Base-by-base conservation (phyloP, 352 stramenopile species). In the Pythium volutum region DNA sequence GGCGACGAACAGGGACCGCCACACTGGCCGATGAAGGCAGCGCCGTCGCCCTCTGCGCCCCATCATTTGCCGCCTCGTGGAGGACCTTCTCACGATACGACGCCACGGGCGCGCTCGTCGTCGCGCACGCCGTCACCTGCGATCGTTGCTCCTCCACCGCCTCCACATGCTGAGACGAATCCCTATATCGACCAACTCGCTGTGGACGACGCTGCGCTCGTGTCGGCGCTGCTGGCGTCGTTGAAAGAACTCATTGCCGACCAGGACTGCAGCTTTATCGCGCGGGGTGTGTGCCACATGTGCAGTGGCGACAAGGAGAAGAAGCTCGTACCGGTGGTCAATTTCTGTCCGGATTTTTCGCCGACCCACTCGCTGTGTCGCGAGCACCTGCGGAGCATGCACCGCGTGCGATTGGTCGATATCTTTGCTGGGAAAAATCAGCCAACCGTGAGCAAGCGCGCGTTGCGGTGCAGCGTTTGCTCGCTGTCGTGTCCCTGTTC, bases 361-460 rank as follows among this genome's bases (percentile, higher is more conserved):
- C 77, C 78, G 25, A 71, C 66, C 36, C 82, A 92, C 60, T 89
- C 82, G 59, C 66, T 92, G 23, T 92, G 82, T 66, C 76, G 78
- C 22, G 80, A 89, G 50, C 82, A 92, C 57, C 55, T 92, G 41
- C 80, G 82, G 41, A 90, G 77, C 57, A 73, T 86, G 51, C 81
- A 90, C 38, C 70, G 77, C 53, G 79, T 92, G 63, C 76, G 80
- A 36, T 77, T 87, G 59, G 80, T 88, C 51, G 78, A 88, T 57
- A 72, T 91, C 50, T 91, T 92, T 61, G 77, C 82, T 1, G 78
- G 78, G 11, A 85, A 78, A 55, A 88, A 89, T 48, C 78, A 81
- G 10, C 79, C 78, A 36, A 84, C 74, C 10, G 75, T 79, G 10
- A 90, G 78, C 57, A 81, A 76, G n/a, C 76, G 72, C n/a, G 63